These are phyloP conservation scores for Candida ovalis DNA, from an alignment of 805 yeast genomes.

Conservation along the genomic window DNA sequence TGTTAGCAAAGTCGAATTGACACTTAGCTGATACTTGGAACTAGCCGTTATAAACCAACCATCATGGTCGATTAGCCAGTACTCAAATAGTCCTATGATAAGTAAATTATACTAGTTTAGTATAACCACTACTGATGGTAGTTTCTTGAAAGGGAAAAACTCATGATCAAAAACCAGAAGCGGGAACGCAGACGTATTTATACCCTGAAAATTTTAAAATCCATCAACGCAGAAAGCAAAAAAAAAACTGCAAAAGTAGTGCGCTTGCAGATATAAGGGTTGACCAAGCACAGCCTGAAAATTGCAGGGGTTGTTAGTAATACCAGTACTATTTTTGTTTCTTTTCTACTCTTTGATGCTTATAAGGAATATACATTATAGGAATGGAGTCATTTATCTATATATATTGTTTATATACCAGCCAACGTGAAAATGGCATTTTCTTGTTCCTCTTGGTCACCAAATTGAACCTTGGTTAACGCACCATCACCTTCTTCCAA, in stretches of 20 bases:
- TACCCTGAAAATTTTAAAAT: conserved; percentile 1
- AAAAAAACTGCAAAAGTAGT: conserved; percentile 3
- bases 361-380: not conserved
- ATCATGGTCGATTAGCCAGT: conserved; percentile 38
- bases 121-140: conserved; percentile 80
- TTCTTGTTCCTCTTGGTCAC: conserved; percentile 30
- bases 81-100: conserved; percentile 44
- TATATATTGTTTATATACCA: conserved; percentile 15
- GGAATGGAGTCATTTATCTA: not conserved
- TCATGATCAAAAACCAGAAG: not conserved
- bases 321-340: conserved; percentile 6
- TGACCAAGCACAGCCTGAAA: not conserved
- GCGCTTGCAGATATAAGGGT: not conserved
- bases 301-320: not conserved
- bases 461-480: conserved; percentile 28
- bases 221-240: no score
- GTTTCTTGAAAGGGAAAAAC: conserved; percentile 28
- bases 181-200: conserved; percentile 3
- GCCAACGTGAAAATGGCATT: conserved; percentile 26
- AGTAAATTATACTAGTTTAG: conserved; percentile 63
- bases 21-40: conserved; percentile 57
- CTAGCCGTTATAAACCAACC: conserved; percentile 30
- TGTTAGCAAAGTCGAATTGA: conserved; percentile 68
- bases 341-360: not conserved
- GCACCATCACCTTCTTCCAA: conserved; percentile 7